Evolutionary conservation across 2,329 filamentous ascomycete species (phyloP), one percentile per base, ranked within the genome.

Genomic region (Colletotrichum endophyticum): DNA sequence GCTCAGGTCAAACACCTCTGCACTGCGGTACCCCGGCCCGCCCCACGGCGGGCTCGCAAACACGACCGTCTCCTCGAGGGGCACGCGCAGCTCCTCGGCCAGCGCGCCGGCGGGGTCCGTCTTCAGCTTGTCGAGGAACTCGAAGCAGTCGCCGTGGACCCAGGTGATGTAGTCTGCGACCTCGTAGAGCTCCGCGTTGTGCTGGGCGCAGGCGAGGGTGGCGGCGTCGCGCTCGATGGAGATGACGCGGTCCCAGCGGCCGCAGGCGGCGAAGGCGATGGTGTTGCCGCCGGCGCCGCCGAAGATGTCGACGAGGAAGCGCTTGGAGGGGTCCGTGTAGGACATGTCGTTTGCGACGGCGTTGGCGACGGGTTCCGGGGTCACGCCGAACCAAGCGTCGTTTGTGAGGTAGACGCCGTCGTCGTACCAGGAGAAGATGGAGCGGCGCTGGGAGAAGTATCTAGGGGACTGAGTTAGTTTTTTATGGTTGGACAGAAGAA

Each of bases 361-460:
- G 75, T 95, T 94, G 76, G 97, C 97, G 32, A 99, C 92, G 6
- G 95, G 94, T 84, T 99, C 96, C 16, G 97, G 96, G 0, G 98
- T 99, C 9, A 99, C 96, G 72, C 96, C 97, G 84, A 97, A 99
- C 97, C 97, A 99, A 70, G 96, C 94, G 85, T 96, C 94, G 83
- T 98, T 93, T 1, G 98, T 99, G 89, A 99, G 92, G 88, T 93
- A 94, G 79, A 99, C 91, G 72, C 96, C 96, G 75, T 96, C 91
- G 83, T 98, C 94, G 83, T 98, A 99, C 80, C 90, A 91, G 19
- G 94, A 93, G 86, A 98, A 99, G 79, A 99, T 95, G 69, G 93
- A 94, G 84, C 97, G 93, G 76, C 97, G 92, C 82, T 99, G 96
- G 19, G 94, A 90, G 92, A 95, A 99, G 85, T 99, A 99, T 84